Evolutionary conservation across 2,329 filamentous ascomycete species (phyloP).

Genomic region (Colletotrichum gloeosporioides): DNA sequence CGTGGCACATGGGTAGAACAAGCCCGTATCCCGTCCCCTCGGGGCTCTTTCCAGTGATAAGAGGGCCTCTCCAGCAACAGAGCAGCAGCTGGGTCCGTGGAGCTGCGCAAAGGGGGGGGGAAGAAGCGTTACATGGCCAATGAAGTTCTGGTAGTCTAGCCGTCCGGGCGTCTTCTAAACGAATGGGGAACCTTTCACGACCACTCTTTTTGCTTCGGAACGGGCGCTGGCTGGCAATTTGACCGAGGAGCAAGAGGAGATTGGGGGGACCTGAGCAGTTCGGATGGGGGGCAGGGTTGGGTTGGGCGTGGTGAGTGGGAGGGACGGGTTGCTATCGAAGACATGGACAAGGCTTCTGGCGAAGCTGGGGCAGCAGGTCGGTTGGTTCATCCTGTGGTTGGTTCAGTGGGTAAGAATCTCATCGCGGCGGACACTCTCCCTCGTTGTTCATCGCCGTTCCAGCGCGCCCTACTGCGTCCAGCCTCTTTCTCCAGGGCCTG

Average conservation of each 20-base stretch:
- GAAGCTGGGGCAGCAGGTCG: background rate
- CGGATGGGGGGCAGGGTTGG: background rate
- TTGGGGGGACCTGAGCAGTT: background rate
- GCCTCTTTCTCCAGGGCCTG: background rate
- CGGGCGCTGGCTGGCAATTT: constrained; percentile 18
- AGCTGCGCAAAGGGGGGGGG: constrained; percentile 10
- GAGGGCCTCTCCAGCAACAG: background rate
- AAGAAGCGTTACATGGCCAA: constrained; percentile 18
- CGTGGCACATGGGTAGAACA: constrained; percentile 26
- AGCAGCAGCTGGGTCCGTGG: constrained; percentile 13
- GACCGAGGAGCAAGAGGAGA: constrained; percentile 11
- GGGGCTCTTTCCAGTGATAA: constrained; percentile 17
- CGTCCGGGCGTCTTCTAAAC: constrained; percentile 19
- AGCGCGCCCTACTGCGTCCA: constrained; percentile 1
- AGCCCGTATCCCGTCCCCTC: constrained; percentile 18
- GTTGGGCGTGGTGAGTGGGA: background rate
- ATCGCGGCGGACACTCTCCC: background rate
- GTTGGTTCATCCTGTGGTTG: constrained; percentile 7
- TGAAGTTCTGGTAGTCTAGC: constrained; percentile 1
- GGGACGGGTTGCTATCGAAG: constrained; percentile 5
- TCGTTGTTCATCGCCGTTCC: background rate
- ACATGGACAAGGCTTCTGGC: background rate
- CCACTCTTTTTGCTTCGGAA: constrained; percentile 2
- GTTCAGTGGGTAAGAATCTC: constrained; percentile 3
- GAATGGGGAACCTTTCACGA: constrained; percentile 17